These are phyloP conservation scores for Plasmodium knowlesi DNA, from an alignment of 169 alveolate genomes.

Conservation along the genomic window DNA sequence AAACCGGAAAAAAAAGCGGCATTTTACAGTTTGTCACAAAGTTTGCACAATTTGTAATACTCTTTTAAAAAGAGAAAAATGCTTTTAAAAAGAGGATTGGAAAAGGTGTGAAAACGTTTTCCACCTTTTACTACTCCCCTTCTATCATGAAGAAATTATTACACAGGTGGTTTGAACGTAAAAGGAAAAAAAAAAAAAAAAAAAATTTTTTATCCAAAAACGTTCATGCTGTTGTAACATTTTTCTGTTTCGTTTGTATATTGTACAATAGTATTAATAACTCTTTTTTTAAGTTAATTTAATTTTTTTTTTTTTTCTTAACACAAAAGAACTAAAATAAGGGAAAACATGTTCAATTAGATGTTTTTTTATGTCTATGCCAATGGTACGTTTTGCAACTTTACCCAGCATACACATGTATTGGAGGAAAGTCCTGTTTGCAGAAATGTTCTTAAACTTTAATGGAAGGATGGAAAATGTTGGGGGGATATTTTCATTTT, in stretches of 20 bases:
- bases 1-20: neutral
- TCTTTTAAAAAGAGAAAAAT: neutral
- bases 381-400: neutral
- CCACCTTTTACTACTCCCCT: neutral
- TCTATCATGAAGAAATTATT: neutral
- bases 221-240: neutral
- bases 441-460: neutral
- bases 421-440: neutral
- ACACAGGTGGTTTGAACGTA: neutral
- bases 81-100: neutral
- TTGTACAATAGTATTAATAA: neutral
- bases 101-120: neutral
- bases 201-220: neutral
- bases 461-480: neutral
- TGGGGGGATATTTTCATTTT: neutral
- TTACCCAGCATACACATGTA: neutral
- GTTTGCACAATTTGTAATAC: neutral
- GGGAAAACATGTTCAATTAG: neutral
- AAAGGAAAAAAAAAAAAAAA: neutral
- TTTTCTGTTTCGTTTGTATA: neutral
- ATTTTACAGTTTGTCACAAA: neutral
- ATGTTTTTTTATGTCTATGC: neutral
- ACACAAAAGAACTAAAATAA: neutral
- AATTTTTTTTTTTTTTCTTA: neutral
- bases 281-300: constrained; percentile 6